A percentile compares a stretch with the other conserved stretches of the same genome.
These are phyloP conservation scores for Flaveria sonorensis DNA, from an alignment of 129 eudicot genomes.

Conservation along the genomic window DNA sequence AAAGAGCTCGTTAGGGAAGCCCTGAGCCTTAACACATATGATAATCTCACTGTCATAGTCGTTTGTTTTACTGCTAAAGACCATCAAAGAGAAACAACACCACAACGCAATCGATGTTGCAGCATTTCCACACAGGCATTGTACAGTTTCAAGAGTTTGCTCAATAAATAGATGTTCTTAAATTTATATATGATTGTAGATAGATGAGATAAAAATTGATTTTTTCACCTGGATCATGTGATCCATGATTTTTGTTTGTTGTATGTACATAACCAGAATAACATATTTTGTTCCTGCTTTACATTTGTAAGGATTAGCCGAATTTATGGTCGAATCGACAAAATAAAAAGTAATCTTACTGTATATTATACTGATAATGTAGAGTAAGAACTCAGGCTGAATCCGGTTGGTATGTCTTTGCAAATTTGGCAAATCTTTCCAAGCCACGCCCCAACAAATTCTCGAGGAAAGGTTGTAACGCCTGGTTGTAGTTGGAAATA, in stretches of 20 bases:
- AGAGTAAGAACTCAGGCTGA: constrained; percentile 31
- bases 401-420: constrained; percentile 54
- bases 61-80: constrained; percentile 58
- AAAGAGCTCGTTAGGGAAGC: constrained; percentile 75
- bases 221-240: constrained; percentile 9
- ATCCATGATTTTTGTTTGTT: not conserved
- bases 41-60: constrained; percentile 73
- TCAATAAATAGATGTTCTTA: constrained; percentile 29
- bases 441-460: constrained; percentile 67
- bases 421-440: constrained; percentile 76
- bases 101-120: constrained; percentile 51
- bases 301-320: constrained; percentile 6
- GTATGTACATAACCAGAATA: constrained; percentile 13
- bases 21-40: constrained; percentile 57
- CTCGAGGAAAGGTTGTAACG: constrained; percentile 81
- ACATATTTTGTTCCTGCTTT: constrained; percentile 7
- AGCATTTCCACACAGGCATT: constrained; percentile 72
- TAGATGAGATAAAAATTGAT: constrained; percentile 10
- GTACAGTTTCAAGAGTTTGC: constrained; percentile 52
- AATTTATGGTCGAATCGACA: not conserved
- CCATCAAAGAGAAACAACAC: constrained; percentile 36
- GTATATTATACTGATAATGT: constrained; percentile 11
- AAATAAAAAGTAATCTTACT: constrained; percentile 11
- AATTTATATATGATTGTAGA: not conserved
- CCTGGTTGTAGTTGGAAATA: constrained; percentile 44